Evolutionary conservation across 371 early-diverging fungal genomes (phyloP).

Genomic region (Syncephalis fuscata): DNA sequence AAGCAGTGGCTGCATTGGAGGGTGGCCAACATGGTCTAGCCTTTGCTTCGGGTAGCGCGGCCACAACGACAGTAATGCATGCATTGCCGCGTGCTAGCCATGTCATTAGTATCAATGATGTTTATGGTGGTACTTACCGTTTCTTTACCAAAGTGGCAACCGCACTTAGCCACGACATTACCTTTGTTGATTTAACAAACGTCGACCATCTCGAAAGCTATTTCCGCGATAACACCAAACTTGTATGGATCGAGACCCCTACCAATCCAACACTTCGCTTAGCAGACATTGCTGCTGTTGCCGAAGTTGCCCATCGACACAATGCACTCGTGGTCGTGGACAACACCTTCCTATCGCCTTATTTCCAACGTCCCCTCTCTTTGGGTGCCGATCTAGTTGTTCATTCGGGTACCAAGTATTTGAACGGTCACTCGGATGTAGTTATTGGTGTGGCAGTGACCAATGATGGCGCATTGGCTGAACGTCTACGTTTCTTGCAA

Average conservation of each 20-base stretch:
- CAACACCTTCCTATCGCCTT: constrained; percentile 96
- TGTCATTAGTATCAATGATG: constrained; percentile 84
- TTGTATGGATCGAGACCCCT: constrained; percentile 92
- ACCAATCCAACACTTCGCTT: constrained; percentile 93
- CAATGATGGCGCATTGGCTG: constrained; percentile 46
- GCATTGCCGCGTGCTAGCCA: constrained; percentile 62
- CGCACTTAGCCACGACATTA: constrained; percentile 45
- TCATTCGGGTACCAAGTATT: constrained; percentile 96
- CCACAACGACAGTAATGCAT: constrained; percentile 76
- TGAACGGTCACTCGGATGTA: constrained; percentile 97
- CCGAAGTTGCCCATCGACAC: constrained; percentile 61
- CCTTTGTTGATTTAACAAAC: constrained; percentile 77
- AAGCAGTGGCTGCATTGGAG: constrained; percentile 83
- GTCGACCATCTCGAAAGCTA: constrained; percentile 44
- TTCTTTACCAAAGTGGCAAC: constrained; percentile 89
- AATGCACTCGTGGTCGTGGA: constrained; percentile 83
- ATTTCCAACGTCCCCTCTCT: constrained; percentile 84
- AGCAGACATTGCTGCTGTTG: constrained; percentile 79
- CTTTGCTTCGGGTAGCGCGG: constrained; percentile 88
- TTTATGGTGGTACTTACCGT: constrained; percentile 95
- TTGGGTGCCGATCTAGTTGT: constrained; percentile 95
- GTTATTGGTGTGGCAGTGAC: constrained; percentile 92
- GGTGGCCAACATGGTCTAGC: constrained; percentile 78
- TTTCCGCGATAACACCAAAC: constrained; percentile 58
- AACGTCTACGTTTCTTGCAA: constrained; percentile 76